Evolutionary conservation across 129 eudicot species (phyloP), one percentile per base, ranked within the genome.

Genomic region (Helianthus tuberosus): DNA sequence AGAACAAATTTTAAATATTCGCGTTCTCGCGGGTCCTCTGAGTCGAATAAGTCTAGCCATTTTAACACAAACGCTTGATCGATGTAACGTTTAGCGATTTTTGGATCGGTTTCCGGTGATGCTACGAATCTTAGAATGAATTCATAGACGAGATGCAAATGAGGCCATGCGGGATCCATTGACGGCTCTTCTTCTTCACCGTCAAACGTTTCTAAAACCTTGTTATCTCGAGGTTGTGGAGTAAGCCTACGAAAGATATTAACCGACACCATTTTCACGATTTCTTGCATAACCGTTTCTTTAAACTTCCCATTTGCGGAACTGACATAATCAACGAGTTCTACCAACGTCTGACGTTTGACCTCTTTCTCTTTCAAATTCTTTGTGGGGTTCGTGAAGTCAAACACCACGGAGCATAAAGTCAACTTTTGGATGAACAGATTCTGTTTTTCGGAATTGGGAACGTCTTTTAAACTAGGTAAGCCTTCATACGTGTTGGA

Each of bases 151-250:
- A 81, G 65, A 43, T 88, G 95, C 61, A 88, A 66, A 69, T 88
- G 95, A 14, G 95, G 85, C 95, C 95, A 88, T 5, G 85, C 75
- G 0, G 95, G 95, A 41, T 88, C 95, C 95, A 88, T 88, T 11
- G 71, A 79, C 2, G 95, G 95, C 47, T 85, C 95, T 68, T 88
- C 95, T 69, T 88, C 95, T 68, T 88, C 95, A 74, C 82, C 72
- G 27, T 88, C 95, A 68, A 88, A 81, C 50, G 75, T 89, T 80
- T 88, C 95, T 11, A 81, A 38, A 46, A 79, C 47, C 59, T 86
- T 85, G 79, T 85, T 88, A 51, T 83, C 88, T 10, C 88, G 85
- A 20, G 90, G 88, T 80, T 88, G 95, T 46, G 95, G 54, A 54
- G 82, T 68, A 15, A 83, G 79, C 27, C 85, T 64, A 25, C 93